Evolutionary conservation across 208 protist genomes (phyloP), one percentile per base, ranked within the genome.

Genomic region (Acanthamoeba lenticulata): DNA sequence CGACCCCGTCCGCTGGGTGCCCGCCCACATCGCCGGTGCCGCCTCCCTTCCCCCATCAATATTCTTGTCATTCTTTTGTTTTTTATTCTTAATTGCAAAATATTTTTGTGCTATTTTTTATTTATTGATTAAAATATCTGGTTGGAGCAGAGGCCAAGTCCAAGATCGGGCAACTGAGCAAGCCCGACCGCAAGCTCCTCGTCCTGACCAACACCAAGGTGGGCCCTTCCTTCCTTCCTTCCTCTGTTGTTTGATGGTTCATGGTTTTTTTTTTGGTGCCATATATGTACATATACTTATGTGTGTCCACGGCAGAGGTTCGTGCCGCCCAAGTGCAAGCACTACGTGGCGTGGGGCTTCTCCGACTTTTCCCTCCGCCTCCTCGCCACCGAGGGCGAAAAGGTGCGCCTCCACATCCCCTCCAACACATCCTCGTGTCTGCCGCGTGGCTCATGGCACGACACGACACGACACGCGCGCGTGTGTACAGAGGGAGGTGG

Each of bases 331-430:
- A 94, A 94, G 15, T 94, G 40, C 34, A 94, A 85, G 44, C 38
- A 88, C 17, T 81, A 72, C 69, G 27, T 94, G 38, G 91, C 91
- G 34, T 94, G 91, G 91, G 91, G 91, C n/a, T 94, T 69, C 60
- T 45, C 91, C 2, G 91, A 94, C 55, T 88, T 81, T 29, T 67
- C 83, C 17, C 52, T 69, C 11, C 83, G 83, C 3, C 13, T 65
- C 1, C 44, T 90, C 7, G 49, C 44, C 9, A 65, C 81, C 24
- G 81, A 90, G 32, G 52, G 81, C 29, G 81, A 90, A 52, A 90
- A 65, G 81, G 74, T 85, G 9, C 7, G 7, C 27, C 11, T 40
- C 13, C 7, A 15, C 13, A 77, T 38, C 27, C 9, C 27, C n/a
- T 29, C 13, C 27, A 57, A 24, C 19, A 57, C 19, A 60, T 11